Percentiles rank a stretch among this genome's conserved stretches.
Conservation (phyloP, 2,329 filamentous ascomycete species). For the Aspergillus tamarii region DNA sequence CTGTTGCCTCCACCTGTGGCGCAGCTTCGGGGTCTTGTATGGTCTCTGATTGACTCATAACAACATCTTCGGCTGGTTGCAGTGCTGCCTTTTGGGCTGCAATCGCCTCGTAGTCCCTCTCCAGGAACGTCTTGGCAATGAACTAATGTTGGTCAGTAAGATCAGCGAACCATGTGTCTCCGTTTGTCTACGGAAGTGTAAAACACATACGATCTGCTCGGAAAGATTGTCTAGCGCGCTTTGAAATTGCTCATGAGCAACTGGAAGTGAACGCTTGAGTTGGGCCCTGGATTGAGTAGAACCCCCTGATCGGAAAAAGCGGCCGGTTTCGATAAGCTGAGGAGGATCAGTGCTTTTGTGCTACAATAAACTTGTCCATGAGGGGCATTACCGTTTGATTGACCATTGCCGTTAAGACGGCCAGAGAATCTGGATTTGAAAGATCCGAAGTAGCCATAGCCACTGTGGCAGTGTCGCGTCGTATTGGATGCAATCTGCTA, state of each 20-base stretch:
- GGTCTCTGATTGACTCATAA: conserved; percentile 31
- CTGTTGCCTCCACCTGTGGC: conserved; percentile 24
- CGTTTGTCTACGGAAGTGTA: neutral
- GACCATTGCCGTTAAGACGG: conserved; percentile 37
- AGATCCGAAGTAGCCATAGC: conserved; percentile 27
- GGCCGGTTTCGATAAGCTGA: conserved; percentile 46
- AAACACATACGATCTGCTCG: conserved; percentile 45
- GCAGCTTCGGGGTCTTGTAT: conserved; percentile 20
- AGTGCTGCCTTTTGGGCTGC: conserved; percentile 35
- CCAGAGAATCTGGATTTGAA: conserved; percentile 40
- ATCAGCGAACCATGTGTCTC: neutral
- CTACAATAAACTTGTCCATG: neutral
- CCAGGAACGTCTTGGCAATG: conserved; percentile 47
- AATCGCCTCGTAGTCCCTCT: conserved; percentile 45
- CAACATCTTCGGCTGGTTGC: conserved; percentile 32
- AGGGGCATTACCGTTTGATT: conserved; percentile 40
- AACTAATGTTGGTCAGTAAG: conserved; percentile 33
- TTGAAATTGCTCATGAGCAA: conserved; percentile 44
- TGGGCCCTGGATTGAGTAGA: conserved; percentile 39
- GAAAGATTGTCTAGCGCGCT: conserved; percentile 44
- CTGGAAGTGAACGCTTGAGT: conserved; percentile 42
- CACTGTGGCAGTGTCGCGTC: neutral
- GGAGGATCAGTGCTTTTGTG: conserved; percentile 22
- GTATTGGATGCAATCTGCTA: neutral
- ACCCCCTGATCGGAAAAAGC: conserved; percentile 43